These are phyloP conservation scores for Synura sp. DNA, from an alignment of 352 stramenopile genomes.

Conservation along the genomic window DNA sequence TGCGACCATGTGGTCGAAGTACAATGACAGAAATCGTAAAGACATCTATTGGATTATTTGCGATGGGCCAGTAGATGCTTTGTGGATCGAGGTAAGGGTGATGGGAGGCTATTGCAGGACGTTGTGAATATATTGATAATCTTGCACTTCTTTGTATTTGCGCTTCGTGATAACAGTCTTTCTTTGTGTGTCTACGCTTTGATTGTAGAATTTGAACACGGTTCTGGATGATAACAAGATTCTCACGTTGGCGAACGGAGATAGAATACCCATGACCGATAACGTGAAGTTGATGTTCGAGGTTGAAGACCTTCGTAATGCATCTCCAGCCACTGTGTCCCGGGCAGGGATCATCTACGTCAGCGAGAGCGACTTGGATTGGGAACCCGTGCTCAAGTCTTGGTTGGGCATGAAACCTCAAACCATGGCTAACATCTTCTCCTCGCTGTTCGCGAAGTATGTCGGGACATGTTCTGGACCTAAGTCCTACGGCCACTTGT, in stretches of 20 bases:
- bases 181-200: no score
- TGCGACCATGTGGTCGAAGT: conserved; percentile 67
- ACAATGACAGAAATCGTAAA: conserved; percentile 65
- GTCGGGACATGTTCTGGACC: conserved; percentile 53
- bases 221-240: conserved; percentile 83
- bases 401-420: conserved; percentile 48
- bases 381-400: conserved; percentile 51
- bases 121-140: no score
- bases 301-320: conserved; percentile 50
- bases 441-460: conserved; percentile 55
- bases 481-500: conserved; percentile 56
- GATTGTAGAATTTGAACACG: conserved; percentile 59
- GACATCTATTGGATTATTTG: conserved; percentile 71
- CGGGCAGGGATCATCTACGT: conserved; percentile 56
- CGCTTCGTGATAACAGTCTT: no score
- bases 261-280: conserved; percentile 69
- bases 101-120: no score
- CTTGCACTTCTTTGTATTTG: no score
- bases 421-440: conserved; percentile 49
- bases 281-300: conserved; percentile 57
- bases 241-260: conserved; percentile 74
- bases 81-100: conserved; percentile 55
- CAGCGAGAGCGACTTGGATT: conserved; percentile 53
- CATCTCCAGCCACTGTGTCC: conserved; percentile 52
- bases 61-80: conserved; percentile 51